Conservation (phyloP, 2,329 filamentous ascomycete genomes). For the Cytospora leucostoma region DNA sequence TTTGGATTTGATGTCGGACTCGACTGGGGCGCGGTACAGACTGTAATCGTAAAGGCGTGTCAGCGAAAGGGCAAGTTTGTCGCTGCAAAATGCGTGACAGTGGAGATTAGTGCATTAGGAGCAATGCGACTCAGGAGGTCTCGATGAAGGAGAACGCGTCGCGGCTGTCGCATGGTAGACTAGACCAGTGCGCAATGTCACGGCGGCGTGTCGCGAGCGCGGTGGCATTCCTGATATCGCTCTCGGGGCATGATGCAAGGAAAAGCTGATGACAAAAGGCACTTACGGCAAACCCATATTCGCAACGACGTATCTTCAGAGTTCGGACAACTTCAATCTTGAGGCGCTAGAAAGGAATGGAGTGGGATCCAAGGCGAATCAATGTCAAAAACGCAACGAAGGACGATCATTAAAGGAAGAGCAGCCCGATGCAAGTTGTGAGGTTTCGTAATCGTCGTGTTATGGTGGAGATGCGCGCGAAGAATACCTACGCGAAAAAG, state of each 20-base stretch:
- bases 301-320: constrained; percentile 5
- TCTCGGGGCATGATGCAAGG: background rate
- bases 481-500: background rate
- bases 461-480: background rate
- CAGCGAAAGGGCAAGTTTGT: constrained; percentile 1
- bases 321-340: constrained; percentile 10
- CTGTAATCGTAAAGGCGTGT: constrained; percentile 28
- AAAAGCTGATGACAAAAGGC: background rate
- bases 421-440: constrained; percentile 6
- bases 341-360: constrained; percentile 3
- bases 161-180: background rate
- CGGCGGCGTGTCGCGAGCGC: background rate
- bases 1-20: constrained; percentile 36
- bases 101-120: too few relatives aligned
- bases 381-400: constrained; percentile 14
- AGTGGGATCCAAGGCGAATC: constrained; percentile 11
- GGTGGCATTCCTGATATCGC: background rate
- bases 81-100: too few relatives aligned
- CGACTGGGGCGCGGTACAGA: constrained; percentile 37
- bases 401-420: constrained; percentile 3
- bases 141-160: constrained; percentile 8
- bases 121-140: constrained; percentile 4
- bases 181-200: background rate
- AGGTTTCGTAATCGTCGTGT: background rate
- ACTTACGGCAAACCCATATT: constrained; percentile 29